Evolutionary conservation across 1,284 basidiomycete genomes (phyloP).

Genomic region (Mycena citricolor): DNA sequence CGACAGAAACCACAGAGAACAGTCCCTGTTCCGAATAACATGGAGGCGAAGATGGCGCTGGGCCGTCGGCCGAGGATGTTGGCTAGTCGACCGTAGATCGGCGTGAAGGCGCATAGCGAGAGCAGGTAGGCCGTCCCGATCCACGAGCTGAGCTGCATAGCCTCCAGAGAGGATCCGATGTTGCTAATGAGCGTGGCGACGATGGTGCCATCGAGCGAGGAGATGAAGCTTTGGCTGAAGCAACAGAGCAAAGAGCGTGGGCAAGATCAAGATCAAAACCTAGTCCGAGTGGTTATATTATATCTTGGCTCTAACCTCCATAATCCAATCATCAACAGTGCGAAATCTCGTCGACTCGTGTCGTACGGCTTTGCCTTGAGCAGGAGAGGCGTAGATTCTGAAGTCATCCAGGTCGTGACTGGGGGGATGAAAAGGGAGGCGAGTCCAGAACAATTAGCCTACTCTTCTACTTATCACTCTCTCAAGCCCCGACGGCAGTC

Average conservation of each 20-base stretch:
- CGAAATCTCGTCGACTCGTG: constrained; percentile 14
- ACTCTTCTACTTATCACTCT: too few species aligned
- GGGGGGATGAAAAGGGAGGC: too few species aligned
- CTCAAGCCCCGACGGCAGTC: too few species aligned
- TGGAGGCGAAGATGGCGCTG: constrained; percentile 16
- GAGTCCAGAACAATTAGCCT: too few species aligned
- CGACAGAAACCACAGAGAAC: constrained; percentile 16
- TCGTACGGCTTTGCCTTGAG: constrained; percentile 9
- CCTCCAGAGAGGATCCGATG: constrained; percentile 21
- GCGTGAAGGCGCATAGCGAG: constrained; percentile 19
- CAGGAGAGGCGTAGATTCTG: constrained; percentile 21
- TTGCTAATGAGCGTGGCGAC: constrained; percentile 22
- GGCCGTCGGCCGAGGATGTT: constrained; percentile 20
- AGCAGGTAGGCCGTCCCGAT: constrained; percentile 24
- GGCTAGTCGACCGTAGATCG: constrained; percentile 23
- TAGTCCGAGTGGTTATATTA: not conserved
- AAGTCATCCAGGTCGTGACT: too few species aligned
- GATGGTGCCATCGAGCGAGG: constrained; percentile 21
- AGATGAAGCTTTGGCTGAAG: constrained; percentile 19
- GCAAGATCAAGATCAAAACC: too few species aligned
- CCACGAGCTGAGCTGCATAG: constrained; percentile 24
- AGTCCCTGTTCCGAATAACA: constrained; percentile 17
- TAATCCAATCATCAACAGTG: constrained; percentile 18
- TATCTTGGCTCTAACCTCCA: constrained; percentile 25
- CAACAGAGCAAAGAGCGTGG: too few species aligned